Base-by-base conservation (phyloP, 2,329 filamentous ascomycete genomes). In the Xylariaceae sp. region DNA sequence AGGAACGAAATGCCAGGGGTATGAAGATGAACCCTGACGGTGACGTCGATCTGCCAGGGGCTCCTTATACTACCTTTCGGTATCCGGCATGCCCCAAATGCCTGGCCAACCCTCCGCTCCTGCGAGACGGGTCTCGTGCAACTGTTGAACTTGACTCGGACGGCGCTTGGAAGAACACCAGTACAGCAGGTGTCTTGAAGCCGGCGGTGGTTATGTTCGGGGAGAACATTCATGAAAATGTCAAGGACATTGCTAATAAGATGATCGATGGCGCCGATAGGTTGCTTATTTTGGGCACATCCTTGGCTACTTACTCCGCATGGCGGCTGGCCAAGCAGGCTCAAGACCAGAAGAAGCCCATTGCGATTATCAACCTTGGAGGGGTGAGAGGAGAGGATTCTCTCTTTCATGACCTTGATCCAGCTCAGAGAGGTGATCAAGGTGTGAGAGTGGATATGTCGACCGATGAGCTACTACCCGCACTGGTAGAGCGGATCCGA, bases 161-260 rank as follows among this genome's bases (percentile, higher is more conserved):
- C 56, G 93, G 93, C 0, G 93, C 92, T 0, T 95, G 88, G 90
- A 75, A 79, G 45, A 67, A 80, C 4, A 76, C 76, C 0, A 87
- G 85, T 66, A 85, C 82, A 1, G 90, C 86, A 0, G 94, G 93
- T 1, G 85, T 97, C 44, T 74, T 99, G 57, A 97, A 97, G 71
- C 94, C 94, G 2, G 90, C 90, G 0, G 92, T 99, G 1, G 87
- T 92, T 68, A 97, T 97, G 91, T 97, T 97, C 72, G 94, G 94
- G 13, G 94, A 97, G 74, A 92, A 85, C 61, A 96, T 97, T 53
- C 78, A 83, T 0, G 74, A 76, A 1, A 69, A 75, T 1, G 86
- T 92, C 42, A 97, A 95, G 73, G 73, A 77, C 1, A 86, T 85
- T 0, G 93, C 92, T 1, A 92, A 97, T 70, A 76, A 84, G 34